Evolutionary conservation across 768 basidiomycete genomes (phyloP).

Genomic region (Psilocybe azurescens): DNA sequence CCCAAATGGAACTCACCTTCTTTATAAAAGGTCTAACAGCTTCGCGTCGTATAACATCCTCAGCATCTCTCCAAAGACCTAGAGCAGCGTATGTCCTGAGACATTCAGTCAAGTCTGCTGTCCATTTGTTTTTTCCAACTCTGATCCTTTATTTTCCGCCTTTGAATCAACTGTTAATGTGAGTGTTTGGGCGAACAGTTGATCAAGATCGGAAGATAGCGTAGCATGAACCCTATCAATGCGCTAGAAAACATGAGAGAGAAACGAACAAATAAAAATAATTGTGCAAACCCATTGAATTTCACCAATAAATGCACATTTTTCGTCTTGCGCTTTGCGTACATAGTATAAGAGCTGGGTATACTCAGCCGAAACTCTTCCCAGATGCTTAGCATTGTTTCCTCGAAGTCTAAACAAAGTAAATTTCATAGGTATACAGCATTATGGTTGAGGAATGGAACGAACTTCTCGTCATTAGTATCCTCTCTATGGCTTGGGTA

Average conservation of each 20-base stretch:
- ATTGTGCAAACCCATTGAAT: constrained; percentile 77
- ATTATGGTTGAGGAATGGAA: constrained; percentile 7
- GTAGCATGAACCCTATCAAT: constrained; percentile 86
- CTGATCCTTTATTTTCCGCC: constrained; percentile 53
- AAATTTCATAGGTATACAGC: constrained; percentile 4
- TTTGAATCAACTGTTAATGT: constrained; percentile 53
- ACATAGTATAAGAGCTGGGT: constrained; percentile 91
- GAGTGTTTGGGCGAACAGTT: constrained; percentile 73
- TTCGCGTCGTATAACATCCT: constrained; percentile 79
- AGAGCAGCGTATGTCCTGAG: constrained; percentile 80
- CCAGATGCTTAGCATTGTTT: constrained; percentile 79
- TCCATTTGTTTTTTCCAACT: constrained; percentile 67
- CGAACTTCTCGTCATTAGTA: constrained; percentile 48
- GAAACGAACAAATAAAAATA: neutral
- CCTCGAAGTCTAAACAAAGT: constrained; percentile 52
- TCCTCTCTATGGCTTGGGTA: constrained; percentile 40
- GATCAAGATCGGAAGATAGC: constrained; percentile 85
- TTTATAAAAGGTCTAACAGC: constrained; percentile 78
- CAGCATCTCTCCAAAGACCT: constrained; percentile 85
- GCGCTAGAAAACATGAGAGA: constrained; percentile 47
- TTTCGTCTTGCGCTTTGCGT: constrained; percentile 78
- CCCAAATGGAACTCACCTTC: constrained; percentile 56
- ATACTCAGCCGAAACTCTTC: constrained; percentile 89
- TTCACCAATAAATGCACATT: constrained; percentile 81
- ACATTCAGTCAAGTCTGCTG: constrained; percentile 77